Percentiles rank a stretch among this genome's conserved stretches.
These are phyloP conservation scores for Hammondia hammondi DNA, from an alignment of 169 alveolate genomes.

Conservation along the genomic window DNA sequence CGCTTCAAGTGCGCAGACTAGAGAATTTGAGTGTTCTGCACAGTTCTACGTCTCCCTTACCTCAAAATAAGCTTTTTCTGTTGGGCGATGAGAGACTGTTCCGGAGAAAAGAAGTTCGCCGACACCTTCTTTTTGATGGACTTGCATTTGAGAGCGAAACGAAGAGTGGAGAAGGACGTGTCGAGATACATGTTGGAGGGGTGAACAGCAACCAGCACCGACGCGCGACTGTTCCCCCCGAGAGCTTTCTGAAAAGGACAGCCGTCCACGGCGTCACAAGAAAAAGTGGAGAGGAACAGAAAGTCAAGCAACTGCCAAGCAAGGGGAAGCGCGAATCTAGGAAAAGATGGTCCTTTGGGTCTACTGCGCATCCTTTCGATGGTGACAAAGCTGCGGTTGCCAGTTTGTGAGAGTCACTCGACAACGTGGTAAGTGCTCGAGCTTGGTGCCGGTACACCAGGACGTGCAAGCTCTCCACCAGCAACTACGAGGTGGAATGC, in stretches of 20 bases:
- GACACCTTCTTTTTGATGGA: slow-evolving; percentile 72
- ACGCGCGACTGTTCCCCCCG: slow-evolving; percentile 83
- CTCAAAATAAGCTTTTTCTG: slow-evolving; percentile 80
- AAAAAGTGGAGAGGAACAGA: background rate
- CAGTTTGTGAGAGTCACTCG: no score
- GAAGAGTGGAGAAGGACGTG: slow-evolving; percentile 79
- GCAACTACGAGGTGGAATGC: no score
- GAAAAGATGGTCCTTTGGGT: no score
- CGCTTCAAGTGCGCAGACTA: no score
- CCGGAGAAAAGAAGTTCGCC: slow-evolving; percentile 79
- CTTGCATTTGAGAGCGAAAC: slow-evolving; percentile 82
- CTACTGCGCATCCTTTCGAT: no score
- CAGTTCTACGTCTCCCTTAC: background rate
- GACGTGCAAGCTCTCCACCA: no score
- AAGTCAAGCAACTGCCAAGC: background rate
- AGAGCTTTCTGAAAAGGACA: slow-evolving; percentile 64
- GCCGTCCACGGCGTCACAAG: background rate
- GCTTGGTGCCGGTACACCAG: no score
- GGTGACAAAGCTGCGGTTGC: no score
- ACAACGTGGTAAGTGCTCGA: no score
- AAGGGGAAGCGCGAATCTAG: no score
- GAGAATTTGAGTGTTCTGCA: no score
- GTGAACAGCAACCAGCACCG: slow-evolving; percentile 82
- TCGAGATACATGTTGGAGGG: slow-evolving; percentile 81
- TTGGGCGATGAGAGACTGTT: slow-evolving; percentile 83